Conservation (phyloP, 1,284 basidiomycete genomes). For the Malassezia pachydermatis region DNA sequence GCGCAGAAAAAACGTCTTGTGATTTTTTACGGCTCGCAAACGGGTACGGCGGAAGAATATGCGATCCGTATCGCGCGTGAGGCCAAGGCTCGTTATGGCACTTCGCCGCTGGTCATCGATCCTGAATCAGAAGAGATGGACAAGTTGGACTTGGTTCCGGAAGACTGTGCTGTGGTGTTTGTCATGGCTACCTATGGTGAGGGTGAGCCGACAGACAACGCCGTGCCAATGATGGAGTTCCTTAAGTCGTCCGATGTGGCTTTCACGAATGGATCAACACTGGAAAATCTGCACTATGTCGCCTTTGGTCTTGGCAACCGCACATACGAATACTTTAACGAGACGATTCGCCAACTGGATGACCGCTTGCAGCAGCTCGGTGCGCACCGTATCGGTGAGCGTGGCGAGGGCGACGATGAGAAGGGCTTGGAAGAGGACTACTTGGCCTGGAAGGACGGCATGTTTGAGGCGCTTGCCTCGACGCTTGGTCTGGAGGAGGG, state of each 20-base stretch:
- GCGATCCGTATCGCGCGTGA: constrained; percentile 46
- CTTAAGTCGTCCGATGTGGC: constrained; percentile 73
- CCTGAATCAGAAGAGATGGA: constrained; percentile 71
- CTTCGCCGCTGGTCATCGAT: constrained; percentile 43
- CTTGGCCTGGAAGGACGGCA: constrained; percentile 95
- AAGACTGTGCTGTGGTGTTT: constrained; percentile 76
- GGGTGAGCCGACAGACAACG: constrained; percentile 96
- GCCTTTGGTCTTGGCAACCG: constrained; percentile 88
- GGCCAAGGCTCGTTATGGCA: constrained; percentile 46
- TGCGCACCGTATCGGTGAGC: constrained; percentile 72
- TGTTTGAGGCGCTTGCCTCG: constrained; percentile 79
- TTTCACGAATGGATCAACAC: constrained; percentile 67
- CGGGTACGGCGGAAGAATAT: constrained; percentile 47
- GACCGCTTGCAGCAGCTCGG: constrained; percentile 66
- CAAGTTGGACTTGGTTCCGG: constrained; percentile 79
- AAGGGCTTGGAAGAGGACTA: constrained; percentile 99
- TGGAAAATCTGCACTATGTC: constrained; percentile 85
- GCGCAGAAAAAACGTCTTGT: constrained; percentile 43
- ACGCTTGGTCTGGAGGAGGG: constrained; percentile 85
- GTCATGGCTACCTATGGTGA: constrained; percentile 97
- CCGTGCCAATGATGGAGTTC: constrained; percentile 87
- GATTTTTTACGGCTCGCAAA: constrained; percentile 47
- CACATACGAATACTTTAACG: constrained; percentile 72
- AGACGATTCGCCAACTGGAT: constrained; percentile 73
- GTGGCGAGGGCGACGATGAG: constrained; percentile 95